A percentile compares a stretch with the other conserved stretches of the same genome.
phyloP scores from a whole-genome alignment of 2,329 filamentous ascomycete species.

The Thelonectria discophora region DNA sequence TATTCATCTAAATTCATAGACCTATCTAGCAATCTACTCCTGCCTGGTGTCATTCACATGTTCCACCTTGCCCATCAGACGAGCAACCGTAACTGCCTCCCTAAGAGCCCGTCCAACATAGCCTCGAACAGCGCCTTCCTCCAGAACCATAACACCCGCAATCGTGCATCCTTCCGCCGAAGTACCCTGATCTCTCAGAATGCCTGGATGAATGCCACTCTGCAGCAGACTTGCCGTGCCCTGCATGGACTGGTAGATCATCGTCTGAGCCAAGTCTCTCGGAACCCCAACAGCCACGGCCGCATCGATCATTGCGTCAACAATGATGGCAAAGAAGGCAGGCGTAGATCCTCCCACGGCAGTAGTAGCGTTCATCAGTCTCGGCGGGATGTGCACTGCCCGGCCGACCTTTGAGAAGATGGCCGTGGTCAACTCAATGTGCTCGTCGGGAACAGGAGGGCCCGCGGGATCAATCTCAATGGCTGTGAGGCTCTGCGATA shows the following conservation, averaged over 20 bases:
- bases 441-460: conserved; percentile 28
- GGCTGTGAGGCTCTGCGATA: conserved; percentile 46
- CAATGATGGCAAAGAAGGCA: conserved; percentile 66
- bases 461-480: conserved; percentile 41
- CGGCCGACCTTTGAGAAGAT: conserved; percentile 66
- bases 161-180: conserved; percentile 70
- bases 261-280: conserved; percentile 62
- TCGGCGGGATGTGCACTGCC: conserved; percentile 58
- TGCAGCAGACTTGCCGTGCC: conserved; percentile 64
- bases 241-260: conserved; percentile 68
- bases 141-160: conserved; percentile 65
- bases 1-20: too few species aligned
- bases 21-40: too few species aligned
- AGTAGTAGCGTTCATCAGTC: conserved; percentile 65
- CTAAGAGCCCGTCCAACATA: conserved; percentile 53
- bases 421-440: conserved; percentile 46
- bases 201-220: conserved; percentile 62
- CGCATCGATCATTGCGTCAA: conserved; percentile 67
- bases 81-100: conserved; percentile 58
- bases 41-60: conserved; percentile 53
- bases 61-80: conserved; percentile 49
- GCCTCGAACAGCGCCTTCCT: conserved; percentile 63
- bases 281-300: conserved; percentile 69
- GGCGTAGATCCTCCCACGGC: conserved; percentile 68
- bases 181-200: conserved; percentile 66